Evolutionary conservation across 148 eudicot species (phyloP), one percentile per base, ranked within the genome.

Genomic region (Rhododendron simsii): DNA sequence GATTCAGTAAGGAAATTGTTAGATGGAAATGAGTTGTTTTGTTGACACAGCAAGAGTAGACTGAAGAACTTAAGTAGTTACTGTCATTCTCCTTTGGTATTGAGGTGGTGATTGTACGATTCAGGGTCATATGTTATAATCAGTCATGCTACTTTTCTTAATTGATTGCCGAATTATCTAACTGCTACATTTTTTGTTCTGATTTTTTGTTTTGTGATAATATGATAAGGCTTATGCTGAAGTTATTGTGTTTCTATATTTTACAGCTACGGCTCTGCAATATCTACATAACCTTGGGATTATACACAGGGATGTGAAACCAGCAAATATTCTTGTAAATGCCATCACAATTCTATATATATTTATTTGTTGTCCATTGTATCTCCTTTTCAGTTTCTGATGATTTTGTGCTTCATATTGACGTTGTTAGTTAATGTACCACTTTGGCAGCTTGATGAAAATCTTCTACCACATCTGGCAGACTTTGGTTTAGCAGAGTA

Each of bases 401-500:
- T 50, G 14, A 73, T 28, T 74, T 55, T 61, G 63, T 61, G 37
- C 45, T 87, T 80, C 44, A 18, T 18, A 69, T 48, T 77, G 48
- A 79, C 33, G 35, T 69, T 26, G 3, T 85, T 86, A 21, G 80
- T 26, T 69, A 63, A 35, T 79, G 14, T 44, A 14, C 67, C 26
- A 23, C 51, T 75, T 69, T 55, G 91, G 89, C 94, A 97, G 99
- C 91, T 97, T 37, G 93, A 95, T 82, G 90, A 90, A 86, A 88
- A 91, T 87, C 91, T 93, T 78, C 84, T 80, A 81, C 92, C 98
- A 37, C 93, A 92, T 88, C 92, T 97, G 61, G 91, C 95, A 57
- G 99, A 97, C 91, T 97, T 97, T 94, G 99, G 99, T 84, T 89
- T 97, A 88, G 96, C 99, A 28, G 99, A 93, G 86, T 94, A 94